Evolutionary conservation across 129 eudicot genomes (phyloP), one percentile per base, ranked within the genome.

Genomic region (Centella asiatica): DNA sequence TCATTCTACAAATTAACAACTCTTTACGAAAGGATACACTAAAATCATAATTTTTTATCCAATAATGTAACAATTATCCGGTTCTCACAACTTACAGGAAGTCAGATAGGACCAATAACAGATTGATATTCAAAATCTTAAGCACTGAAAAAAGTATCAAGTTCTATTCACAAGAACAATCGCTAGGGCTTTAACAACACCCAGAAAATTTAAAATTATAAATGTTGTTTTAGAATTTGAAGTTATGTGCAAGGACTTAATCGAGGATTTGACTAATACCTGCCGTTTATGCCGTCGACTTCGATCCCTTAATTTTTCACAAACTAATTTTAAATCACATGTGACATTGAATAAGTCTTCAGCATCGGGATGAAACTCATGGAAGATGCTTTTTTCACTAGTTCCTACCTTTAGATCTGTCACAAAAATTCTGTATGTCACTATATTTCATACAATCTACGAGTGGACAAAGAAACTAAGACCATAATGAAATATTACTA

Each of bases 281-380:
- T 89, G 97, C 48, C 99, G 89, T 52, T 93, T 93, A 73, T 87
- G 99, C 25, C 99, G 65, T 68, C 76, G 89, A 60, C 60, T 75
- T 66, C 76, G 78, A 63, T 93, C 99, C 34, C 77, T 70, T 72
- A 93, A 75, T 73, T 87, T 93, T 72, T 93, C 96, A 78, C 99
- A 87, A 62, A 93, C 99, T 49, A 87, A 68, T 72, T 85, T 88
- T 62, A 93, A 76, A 77, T 93, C 96, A 77, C 99, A 93, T 12
- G 99, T 93, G 46, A 93, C 99, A 70, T 93, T 93, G 70, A 93
- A 93, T 79, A 93, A 85, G 77, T 93, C 99, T 77, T 93, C 99
- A 39, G 99, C 99, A 69, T 93, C 99, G 5, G 96, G 99, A 68
- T 93, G 99, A 75, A 93, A 93, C 69, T 93, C 99, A 66, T 87